Percentiles rank a stretch among this genome's conserved stretches.
These are phyloP conservation scores for Cordyceps tenuipes DNA, from an alignment of 2,329 filamentous ascomycete genomes.

Conservation along the genomic window DNA sequence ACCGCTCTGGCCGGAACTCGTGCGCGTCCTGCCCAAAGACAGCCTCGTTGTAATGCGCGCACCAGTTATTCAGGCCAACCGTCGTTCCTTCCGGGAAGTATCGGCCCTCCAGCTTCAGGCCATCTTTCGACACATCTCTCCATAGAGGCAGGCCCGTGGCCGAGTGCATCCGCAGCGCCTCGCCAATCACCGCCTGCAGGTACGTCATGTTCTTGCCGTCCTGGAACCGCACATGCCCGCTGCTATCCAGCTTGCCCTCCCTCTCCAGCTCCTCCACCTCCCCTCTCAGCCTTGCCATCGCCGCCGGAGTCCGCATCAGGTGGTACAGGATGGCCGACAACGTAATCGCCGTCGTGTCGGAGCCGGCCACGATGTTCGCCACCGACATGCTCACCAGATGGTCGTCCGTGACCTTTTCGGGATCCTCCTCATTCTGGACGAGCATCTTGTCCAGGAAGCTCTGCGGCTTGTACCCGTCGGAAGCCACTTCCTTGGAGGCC, in stretches of 20 bases:
- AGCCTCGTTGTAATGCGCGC: constrained; percentile 23
- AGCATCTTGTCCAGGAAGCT: constrained; percentile 22
- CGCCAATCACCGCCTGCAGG: constrained; percentile 45
- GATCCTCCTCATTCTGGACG: constrained; percentile 30
- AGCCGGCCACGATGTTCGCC: constrained; percentile 30
- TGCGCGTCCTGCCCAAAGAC: constrained; percentile 27
- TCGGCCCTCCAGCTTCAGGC: constrained; percentile 29
- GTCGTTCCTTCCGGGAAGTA: constrained; percentile 25
- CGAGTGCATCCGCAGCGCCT: constrained; percentile 42
- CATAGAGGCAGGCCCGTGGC: constrained; percentile 41
- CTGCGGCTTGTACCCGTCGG: constrained; percentile 9
- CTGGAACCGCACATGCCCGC: constrained; percentile 23
- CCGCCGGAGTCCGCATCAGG: constrained; percentile 26
- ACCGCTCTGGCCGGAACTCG: constrained; percentile 32
- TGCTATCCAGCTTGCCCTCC: constrained; percentile 6
- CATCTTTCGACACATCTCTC: constrained; percentile 37
- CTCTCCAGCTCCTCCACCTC: constrained; percentile 17
- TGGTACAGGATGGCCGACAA: constrained; percentile 37
- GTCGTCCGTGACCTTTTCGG: constrained; percentile 31
- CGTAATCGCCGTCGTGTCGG: constrained; percentile 40
- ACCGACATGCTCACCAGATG: constrained; percentile 22
- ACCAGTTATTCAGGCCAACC: constrained; percentile 30
- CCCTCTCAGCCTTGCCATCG: constrained; percentile 17
- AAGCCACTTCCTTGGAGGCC: constrained; percentile 3
- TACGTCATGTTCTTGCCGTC: constrained; percentile 38